Conservation (phyloP, 495 filamentous ascomycete species). For the Aspergillus ostianus region DNA sequence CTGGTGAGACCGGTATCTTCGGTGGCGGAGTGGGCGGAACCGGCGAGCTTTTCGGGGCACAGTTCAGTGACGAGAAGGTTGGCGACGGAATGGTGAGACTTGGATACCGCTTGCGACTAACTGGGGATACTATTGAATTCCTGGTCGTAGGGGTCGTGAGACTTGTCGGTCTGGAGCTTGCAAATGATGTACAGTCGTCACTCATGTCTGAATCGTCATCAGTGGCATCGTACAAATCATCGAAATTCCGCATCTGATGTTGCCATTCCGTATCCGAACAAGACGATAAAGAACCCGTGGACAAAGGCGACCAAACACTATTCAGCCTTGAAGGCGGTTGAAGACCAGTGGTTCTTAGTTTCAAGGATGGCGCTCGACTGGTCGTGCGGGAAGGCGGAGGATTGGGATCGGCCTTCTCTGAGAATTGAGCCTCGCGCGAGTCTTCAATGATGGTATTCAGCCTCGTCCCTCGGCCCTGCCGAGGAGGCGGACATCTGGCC, state of each 20-base stretch:
- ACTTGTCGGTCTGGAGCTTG: constrained; percentile 42
- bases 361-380: constrained; percentile 31
- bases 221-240: constrained; percentile 83
- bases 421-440: constrained; percentile 35
- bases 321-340: constrained; percentile 30
- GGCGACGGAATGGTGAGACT: constrained; percentile 72
- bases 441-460: constrained; percentile 92
- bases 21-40: constrained; percentile 73
- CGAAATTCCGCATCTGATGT: constrained; percentile 56
- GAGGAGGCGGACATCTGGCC: constrained; percentile 55
- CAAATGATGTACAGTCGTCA: constrained; percentile 45
- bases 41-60: constrained; percentile 58
- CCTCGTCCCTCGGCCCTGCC: constrained; percentile 66
- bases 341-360: constrained; percentile 37
- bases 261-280: constrained; percentile 49
- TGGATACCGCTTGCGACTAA: constrained; percentile 54
- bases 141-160: constrained; percentile 38
- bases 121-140: constrained; percentile 39
- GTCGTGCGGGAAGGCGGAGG: background rate
- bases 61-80: constrained; percentile 55
- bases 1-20: constrained; percentile 75
- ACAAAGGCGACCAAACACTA: constrained; percentile 37
- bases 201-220: constrained; percentile 63
- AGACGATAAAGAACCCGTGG: constrained; percentile 37
- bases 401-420: constrained; percentile 13